Conservation (phyloP, 1,284 basidiomycete genomes). For the Rhodotorula sp. region DNA sequence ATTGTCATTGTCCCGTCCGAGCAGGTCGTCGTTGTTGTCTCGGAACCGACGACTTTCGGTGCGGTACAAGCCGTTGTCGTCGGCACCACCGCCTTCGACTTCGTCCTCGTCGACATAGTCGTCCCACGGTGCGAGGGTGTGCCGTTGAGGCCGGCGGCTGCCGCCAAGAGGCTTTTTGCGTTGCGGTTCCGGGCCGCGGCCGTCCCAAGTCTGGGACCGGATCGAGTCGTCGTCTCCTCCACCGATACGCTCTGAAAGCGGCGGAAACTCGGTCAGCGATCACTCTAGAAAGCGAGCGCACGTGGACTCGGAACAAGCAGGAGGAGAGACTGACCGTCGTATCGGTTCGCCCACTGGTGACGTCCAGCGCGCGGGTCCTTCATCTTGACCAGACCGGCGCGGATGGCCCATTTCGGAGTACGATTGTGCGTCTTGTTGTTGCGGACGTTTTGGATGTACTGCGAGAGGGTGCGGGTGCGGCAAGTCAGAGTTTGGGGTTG, state of each 20-base stretch:
- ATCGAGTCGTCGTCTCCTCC: constrained; percentile 17
- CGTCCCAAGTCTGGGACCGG: constrained; percentile 31
- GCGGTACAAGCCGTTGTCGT: constrained; percentile 11
- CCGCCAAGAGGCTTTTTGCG: background rate
- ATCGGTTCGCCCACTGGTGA: constrained; percentile 76
- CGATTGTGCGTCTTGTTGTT: constrained; percentile 89
- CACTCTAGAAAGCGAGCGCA: background rate
- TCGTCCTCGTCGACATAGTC: constrained; percentile 32
- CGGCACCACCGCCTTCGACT: constrained; percentile 30
- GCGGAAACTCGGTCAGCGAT: too few species aligned
- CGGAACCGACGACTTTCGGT: constrained; percentile 2
- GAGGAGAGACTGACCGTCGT: constrained; percentile 29
- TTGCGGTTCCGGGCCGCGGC: constrained; percentile 35
- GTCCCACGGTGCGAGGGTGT: constrained; percentile 36
- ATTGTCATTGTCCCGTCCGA: too few species aligned
- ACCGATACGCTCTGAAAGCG: constrained; percentile 12
- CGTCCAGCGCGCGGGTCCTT: constrained; percentile 67
- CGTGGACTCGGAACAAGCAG: too few species aligned
- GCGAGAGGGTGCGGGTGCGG: background rate
- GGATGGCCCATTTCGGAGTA: constrained; percentile 91
- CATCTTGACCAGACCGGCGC: constrained; percentile 81
- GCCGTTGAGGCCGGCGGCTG: background rate
- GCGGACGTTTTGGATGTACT: constrained; percentile 70
- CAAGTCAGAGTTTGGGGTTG: background rate
- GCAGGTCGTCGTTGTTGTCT: background rate